Percentiles rank a stretch among this genome's conserved stretches.
Conservation (phyloP, 148 eudicot species). For the Fagopyrum tataricum region DNA sequence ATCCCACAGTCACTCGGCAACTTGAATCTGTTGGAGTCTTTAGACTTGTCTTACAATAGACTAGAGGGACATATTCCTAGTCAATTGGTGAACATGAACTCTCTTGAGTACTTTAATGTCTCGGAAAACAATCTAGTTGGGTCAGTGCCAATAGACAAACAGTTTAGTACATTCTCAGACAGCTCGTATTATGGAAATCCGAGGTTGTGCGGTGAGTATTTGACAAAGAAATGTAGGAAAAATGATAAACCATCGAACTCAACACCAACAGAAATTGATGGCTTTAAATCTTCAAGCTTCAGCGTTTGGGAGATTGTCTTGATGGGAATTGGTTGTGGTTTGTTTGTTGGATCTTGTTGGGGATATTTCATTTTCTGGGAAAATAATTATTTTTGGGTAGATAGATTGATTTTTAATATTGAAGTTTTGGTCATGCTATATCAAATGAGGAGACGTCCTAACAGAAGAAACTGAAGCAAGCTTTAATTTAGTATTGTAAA, state of each 20-base stretch:
- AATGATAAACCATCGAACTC: not conserved
- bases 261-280: not conserved
- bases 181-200: conserved; percentile 23
- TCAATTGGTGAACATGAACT: conserved; percentile 5
- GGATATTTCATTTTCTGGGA: not conserved
- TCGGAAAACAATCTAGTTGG: conserved; percentile 24
- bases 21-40: conserved; percentile 15
- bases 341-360: not conserved
- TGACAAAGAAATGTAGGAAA: conserved; percentile 17
- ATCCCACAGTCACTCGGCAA: conserved; percentile 22
- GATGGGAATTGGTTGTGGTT: conserved; percentile 6
- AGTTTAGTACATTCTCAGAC: conserved; percentile 19
- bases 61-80: conserved; percentile 21
- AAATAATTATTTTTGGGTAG: not conserved
- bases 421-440: not conserved
- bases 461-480: not conserved
- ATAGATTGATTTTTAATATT: not conserved
- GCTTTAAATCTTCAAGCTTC: not conserved
- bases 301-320: not conserved
- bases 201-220: conserved; percentile 21
- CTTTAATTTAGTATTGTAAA: too few relatives aligned
- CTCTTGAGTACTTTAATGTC: conserved; percentile 20
- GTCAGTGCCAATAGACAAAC: conserved; percentile 20
- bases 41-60: conserved; percentile 26
- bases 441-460: not conserved